Base-by-base conservation (phyloP, 306 rosid species). In the Rosa multiflora region DNA sequence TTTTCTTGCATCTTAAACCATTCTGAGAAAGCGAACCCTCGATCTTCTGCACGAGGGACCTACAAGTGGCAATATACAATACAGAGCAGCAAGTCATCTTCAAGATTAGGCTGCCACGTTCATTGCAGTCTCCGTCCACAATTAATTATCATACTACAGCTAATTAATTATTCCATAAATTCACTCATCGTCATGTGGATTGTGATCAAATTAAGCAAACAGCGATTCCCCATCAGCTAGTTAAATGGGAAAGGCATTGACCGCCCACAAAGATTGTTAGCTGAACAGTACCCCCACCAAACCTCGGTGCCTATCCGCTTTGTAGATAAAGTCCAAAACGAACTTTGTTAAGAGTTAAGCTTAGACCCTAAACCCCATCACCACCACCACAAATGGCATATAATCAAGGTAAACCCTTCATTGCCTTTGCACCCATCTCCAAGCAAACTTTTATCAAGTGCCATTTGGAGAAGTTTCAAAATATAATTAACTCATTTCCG, bases 1-100 rank as follows among this genome's bases (percentile, higher is more conserved):
- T 62, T 76, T 64, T 51, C 92, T 88, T 88, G 82, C 91, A 78
- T 81, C 80, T 53, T 83, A 89, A 87, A 83, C 84, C 84, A 79
- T 76, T 55, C 26, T 67, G 70, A 39, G 47, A 20, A 72, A 73
- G 12, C 11, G 48, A 42, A 47, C 42, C 73, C 61, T 76, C 26
- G 32, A 29, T 62, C 56, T 8, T 4, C 64, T 67, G 80, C 58
- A 73, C 62, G 61, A 29, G 51, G 10, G 15, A 42, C 72, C 29
- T 18, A 67, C 87, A 81, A 84, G 75, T 79, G 59, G 70, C 83
- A 52, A 53, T 73, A 61, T 70, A 71, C 46, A 44, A 82, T 76
- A 68, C 17, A 21, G 29, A 37, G 76, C 17, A 74, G 76, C 23
- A 69, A 8, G 43, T 15, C 74, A 64, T 75, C 56, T 67, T 79